Base-by-base conservation (phyloP, 2,329 filamentous ascomycete species). In the Ceratocystis lukuohia region DNA sequence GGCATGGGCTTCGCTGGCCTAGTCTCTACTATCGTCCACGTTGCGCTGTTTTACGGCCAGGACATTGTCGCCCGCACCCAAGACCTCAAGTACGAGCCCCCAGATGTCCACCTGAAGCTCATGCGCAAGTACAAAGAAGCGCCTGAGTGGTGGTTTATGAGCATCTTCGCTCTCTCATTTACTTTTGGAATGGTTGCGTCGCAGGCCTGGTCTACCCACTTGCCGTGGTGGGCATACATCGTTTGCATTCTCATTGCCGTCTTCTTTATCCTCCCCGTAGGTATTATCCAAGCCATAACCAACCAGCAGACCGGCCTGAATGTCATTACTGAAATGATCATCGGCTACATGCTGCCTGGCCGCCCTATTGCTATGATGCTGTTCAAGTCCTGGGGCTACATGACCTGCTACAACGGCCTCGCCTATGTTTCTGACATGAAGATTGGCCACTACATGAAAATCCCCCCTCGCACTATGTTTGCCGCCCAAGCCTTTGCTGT, bases 1-100 rank as follows among this genome's bases (percentile, higher is more conserved):
- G 82, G 81, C 41, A 75, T 85, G 64, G 80, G 78, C 1, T 86
- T 86, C 70, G 83, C 83, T 3, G 76, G 78, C 3, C 78, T 85
- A 20, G 74, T 81, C 1, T 76, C 82, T 0, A 78, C 84, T 0
- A 71, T 86, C 8, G 74, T 81, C 0, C 80, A 85, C 70, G 78
- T 78, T 4, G 74, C 69, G 33, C 74, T 85, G 3, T 83, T 81
- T 71, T 79, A 85, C 68, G 78, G 82, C 8, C 69, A 74, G 7
- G 79, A 83, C 33, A 77, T 85, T 48, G 70, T 72, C 69, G 70
- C 71, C 17, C 74, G 75, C 17, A 72, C 72, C 30, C 70, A 70
- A 56, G 71, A 71, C 53, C 72, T 72, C 22, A 71, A 72, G 37
- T 72, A 73, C 56, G 74, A 82, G 22, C 78, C 80, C 65, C 74